Evolutionary conservation across 1,139 yeast species (phyloP).

Genomic region (Geotrichum bryndzae): DNA sequence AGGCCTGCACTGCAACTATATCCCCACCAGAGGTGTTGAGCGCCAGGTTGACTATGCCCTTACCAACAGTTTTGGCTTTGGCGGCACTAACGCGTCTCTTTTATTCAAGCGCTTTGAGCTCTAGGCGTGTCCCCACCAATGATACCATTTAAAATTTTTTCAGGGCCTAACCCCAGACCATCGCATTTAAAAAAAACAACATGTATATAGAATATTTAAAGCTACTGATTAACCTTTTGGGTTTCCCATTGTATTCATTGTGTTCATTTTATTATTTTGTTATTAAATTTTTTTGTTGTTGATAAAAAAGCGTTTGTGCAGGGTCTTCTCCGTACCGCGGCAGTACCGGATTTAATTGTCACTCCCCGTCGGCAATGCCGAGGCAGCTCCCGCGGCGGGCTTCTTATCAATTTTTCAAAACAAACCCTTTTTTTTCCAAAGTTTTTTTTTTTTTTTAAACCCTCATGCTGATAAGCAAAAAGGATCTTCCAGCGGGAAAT

Average conservation of each 20-base stretch:
- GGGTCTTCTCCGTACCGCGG: too few relatives aligned
- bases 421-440: too few relatives aligned
- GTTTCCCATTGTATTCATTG: background rate
- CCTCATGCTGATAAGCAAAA: too few relatives aligned
- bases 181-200: background rate
- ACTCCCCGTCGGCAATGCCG: too few relatives aligned
- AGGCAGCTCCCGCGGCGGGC: too few relatives aligned
- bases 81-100: slow-evolving; percentile 87
- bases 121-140: background rate
- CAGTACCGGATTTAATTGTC: too few relatives aligned
- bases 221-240: too few relatives aligned
- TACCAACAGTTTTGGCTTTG: slow-evolving; percentile 93
- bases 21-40: slow-evolving; percentile 43
- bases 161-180: background rate
- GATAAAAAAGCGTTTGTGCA: too few relatives aligned
- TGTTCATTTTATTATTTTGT: background rate
- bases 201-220: background rate
- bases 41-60: slow-evolving; percentile 50
- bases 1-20: slow-evolving; percentile 55
- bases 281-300: background rate
- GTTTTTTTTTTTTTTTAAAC: too few relatives aligned
- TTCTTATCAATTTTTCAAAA: too few relatives aligned
- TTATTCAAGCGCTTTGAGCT: slow-evolving; percentile 38
- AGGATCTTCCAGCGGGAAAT: too few relatives aligned
- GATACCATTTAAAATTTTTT: too few relatives aligned